phyloP scores from a whole-genome alignment of 352 stramenopile species.

The Globisporangium ultimum region DNA sequence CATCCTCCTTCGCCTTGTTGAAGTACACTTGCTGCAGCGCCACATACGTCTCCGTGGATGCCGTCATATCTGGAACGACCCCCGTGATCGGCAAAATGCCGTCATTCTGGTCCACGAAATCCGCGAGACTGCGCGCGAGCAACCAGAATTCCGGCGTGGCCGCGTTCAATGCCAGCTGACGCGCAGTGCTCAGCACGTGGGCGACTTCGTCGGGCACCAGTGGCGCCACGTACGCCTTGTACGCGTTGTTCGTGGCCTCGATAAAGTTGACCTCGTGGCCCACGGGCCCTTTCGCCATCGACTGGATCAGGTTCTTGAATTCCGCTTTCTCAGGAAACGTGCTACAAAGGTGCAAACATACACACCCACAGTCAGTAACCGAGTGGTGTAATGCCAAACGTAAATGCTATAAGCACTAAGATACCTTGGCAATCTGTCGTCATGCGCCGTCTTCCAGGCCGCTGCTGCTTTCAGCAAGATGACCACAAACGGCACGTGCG shows the following conservation, averaged over 20 bases:
- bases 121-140: conserved; percentile 58
- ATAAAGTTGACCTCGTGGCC: conserved; percentile 95
- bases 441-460: conserved; percentile 50
- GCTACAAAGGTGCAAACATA: neutral
- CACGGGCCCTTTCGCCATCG: conserved; percentile 41
- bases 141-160: conserved; percentile 77
- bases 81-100: conserved; percentile 84
- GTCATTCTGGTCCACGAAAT: conserved; percentile 76
- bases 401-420: neutral
- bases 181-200: conserved; percentile 44
- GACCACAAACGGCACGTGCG: conserved; percentile 93
- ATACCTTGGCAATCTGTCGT: conserved; percentile 42
- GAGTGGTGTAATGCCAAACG: too few species aligned
- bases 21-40: conserved; percentile 93
- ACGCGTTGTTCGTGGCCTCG: conserved; percentile 91
- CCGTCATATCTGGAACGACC: conserved; percentile 96
- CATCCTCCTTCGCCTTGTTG: conserved; percentile 83
- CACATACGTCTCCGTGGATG: conserved; percentile 93
- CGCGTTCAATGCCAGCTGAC: conserved; percentile 31
- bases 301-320: conserved; percentile 80
- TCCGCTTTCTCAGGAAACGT: conserved; percentile 89
- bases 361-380: too few species aligned
- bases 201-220: conserved; percentile 81
- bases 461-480: conserved; percentile 79
- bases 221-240: conserved; percentile 88